Percentiles rank a stretch among this genome's conserved stretches.
Conservation (phyloP, 139 green algal species). For the Coccomyxa sp. region DNA sequence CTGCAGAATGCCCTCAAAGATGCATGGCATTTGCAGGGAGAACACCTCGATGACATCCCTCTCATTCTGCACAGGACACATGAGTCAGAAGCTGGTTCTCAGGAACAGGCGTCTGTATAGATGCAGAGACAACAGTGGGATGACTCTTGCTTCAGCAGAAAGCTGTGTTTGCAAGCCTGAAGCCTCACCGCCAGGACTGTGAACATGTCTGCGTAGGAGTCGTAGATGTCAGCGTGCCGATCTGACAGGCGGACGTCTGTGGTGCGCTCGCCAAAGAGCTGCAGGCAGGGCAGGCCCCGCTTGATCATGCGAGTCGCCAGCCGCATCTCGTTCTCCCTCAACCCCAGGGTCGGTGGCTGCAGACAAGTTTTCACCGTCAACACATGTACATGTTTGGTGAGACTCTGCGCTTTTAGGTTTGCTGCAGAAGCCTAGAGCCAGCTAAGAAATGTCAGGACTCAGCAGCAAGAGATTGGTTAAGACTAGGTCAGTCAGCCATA, state of each 20-base stretch:
- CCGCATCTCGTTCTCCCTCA: constrained; percentile 27
- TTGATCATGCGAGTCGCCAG: constrained; percentile 14
- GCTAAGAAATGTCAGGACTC: too few species aligned
- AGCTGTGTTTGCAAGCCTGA: background rate
- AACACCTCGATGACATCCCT: constrained; percentile 89
- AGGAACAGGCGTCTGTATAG: too few species aligned
- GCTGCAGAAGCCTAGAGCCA: too few species aligned
- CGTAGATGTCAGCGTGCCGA: constrained; percentile 47
- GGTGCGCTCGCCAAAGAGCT: constrained; percentile 4
- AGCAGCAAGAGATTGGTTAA: too few species aligned
- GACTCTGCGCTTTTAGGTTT: too few species aligned
- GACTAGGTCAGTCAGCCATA: too few species aligned
- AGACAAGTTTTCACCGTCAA: too few species aligned
- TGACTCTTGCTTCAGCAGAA: background rate
- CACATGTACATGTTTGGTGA: too few species aligned
- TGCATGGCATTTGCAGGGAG: constrained; percentile 36
- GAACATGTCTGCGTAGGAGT: constrained; percentile 81
- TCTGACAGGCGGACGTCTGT: constrained; percentile 1
- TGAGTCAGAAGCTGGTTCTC: too few species aligned
- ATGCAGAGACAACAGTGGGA: background rate
- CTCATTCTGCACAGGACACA: constrained; percentile 41
- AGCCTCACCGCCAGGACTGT: constrained; percentile 51
- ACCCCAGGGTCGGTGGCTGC: constrained; percentile 1
- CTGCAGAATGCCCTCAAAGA: constrained; percentile 50
- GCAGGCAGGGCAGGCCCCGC: constrained; percentile 24